Conservation (phyloP, 2,329 filamentous ascomycete genomes). For the Claviceps arundinis region DNA sequence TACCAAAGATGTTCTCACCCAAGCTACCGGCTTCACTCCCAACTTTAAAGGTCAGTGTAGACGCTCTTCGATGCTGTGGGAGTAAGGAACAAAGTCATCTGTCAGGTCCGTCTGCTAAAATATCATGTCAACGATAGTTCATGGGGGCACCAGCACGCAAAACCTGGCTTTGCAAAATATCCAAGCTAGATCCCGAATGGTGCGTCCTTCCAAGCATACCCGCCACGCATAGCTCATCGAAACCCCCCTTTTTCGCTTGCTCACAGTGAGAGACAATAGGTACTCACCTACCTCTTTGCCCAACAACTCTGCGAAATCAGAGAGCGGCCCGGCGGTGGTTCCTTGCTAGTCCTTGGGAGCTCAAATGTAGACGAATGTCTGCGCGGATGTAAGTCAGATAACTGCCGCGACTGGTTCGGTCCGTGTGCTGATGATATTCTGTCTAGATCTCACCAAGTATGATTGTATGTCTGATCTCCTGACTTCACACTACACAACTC, state of each 20-base stretch:
- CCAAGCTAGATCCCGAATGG: conserved; percentile 51
- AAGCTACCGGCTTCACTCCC: conserved; percentile 40
- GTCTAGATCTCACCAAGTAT: conserved; percentile 20
- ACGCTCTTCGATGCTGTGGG: neutral
- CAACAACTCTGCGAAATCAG: conserved; percentile 14
- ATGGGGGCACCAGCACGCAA: conserved; percentile 44
- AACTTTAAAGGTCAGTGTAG: conserved; percentile 41
- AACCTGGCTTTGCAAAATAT: conserved; percentile 55
- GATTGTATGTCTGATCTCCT: conserved; percentile 9
- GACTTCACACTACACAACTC: neutral
- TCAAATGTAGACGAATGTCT: conserved; percentile 16
- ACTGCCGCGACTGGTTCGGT: neutral
- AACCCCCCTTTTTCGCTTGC: neutral
- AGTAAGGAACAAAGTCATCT: neutral
- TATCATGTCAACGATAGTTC: conserved; percentile 15
- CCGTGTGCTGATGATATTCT: neutral
- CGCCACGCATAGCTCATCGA: neutral
- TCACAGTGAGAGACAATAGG: neutral
- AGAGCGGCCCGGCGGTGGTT: conserved; percentile 12
- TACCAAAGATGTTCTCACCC: conserved; percentile 43
- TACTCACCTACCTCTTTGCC: conserved; percentile 32
- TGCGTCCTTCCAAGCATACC: conserved; percentile 15
- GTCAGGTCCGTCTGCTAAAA: conserved; percentile 2
- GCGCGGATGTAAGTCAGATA: conserved; percentile 3
- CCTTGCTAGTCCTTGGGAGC: conserved; percentile 15